Conservation (phyloP, 441 rosid species). For the Bruguiera hainesii region DNA sequence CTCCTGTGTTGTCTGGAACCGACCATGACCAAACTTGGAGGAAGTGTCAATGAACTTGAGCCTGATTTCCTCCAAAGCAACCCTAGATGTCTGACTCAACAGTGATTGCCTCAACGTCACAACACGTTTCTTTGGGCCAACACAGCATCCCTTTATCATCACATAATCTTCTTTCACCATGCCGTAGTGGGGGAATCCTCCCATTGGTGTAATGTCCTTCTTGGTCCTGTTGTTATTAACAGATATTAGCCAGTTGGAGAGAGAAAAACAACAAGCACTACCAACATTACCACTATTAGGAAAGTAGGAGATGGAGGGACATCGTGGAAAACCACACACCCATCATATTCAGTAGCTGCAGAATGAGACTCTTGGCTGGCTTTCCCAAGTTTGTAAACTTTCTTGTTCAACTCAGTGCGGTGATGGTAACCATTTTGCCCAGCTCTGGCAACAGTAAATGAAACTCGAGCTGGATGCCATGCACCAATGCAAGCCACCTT, state of each 20-base stretch:
- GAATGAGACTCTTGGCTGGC: slow-evolving; percentile 61
- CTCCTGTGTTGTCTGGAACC: slow-evolving; percentile 73
- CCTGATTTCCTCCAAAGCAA: slow-evolving; percentile 66
- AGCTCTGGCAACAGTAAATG: slow-evolving; percentile 86
- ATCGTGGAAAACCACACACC: slow-evolving; percentile 23
- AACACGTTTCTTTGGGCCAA: slow-evolving; percentile 93
- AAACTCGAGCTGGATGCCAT: slow-evolving; percentile 98
- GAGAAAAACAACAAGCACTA: too few species aligned
- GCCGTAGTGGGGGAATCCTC: slow-evolving; percentile 92
- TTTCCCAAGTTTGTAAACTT: slow-evolving; percentile 77
- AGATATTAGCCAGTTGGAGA: background rate
- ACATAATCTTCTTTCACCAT: slow-evolving; percentile 71
- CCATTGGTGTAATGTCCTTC: slow-evolving; percentile 81
- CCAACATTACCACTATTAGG: background rate
- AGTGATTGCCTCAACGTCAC: slow-evolving; percentile 74
- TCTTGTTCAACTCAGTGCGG: slow-evolving; percentile 88
- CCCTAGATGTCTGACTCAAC: slow-evolving; percentile 68
- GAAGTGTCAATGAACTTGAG: slow-evolving; percentile 83
- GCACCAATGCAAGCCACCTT: slow-evolving; percentile 95
- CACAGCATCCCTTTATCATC: slow-evolving; percentile 88
- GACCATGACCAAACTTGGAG: slow-evolving; percentile 74
- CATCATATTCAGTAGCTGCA: slow-evolving; percentile 75
- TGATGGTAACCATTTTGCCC: slow-evolving; percentile 97
- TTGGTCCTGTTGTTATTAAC: slow-evolving; percentile 52
- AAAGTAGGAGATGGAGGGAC: background rate